Evolutionary conservation across 345 rosid genomes (phyloP).

Genomic region (Sisymbrium irio): DNA sequence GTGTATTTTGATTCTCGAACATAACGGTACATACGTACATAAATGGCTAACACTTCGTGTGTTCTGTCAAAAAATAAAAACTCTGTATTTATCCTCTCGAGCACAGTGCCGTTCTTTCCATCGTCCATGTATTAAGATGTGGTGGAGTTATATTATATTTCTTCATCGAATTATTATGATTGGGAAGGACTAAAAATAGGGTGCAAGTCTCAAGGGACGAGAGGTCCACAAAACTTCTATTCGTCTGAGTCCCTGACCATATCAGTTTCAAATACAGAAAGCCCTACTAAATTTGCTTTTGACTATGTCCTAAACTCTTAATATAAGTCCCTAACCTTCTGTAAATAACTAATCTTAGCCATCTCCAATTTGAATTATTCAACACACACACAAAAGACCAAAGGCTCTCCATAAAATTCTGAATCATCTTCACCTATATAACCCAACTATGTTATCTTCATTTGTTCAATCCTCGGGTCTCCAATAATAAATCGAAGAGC

Average conservation of each 20-base stretch:
- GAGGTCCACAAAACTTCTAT: slow-evolving; percentile 18
- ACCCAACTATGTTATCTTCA: slow-evolving; percentile 3
- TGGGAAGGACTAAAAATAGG: not conserved
- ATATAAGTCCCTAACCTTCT: not conserved
- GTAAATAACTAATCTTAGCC: slow-evolving; percentile 27
- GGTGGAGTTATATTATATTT: not conserved
- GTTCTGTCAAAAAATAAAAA: not conserved
- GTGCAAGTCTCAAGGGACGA: not conserved
- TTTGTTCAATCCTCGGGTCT: slow-evolving; percentile 30
- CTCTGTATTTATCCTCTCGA: not conserved
- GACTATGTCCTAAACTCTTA: slow-evolving; percentile 6
- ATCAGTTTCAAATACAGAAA: not conserved
- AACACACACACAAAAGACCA: not conserved
- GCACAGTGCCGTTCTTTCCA: not conserved
- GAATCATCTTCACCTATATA: slow-evolving; percentile 25
- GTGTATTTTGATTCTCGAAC: not conserved
- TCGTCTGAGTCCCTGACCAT: not conserved
- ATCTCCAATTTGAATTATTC: not conserved
- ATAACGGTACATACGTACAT: not conserved
- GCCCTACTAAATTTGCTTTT: not conserved
- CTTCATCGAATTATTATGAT: not conserved
- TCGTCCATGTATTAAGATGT: not conserved
- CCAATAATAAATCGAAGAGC: slow-evolving; percentile 19
- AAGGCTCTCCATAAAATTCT: slow-evolving; percentile 13
- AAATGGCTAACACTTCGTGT: not conserved